phyloP scores from a whole-genome alignment of 2,329 filamentous ascomycete genomes.

The Septoria linicola region DNA sequence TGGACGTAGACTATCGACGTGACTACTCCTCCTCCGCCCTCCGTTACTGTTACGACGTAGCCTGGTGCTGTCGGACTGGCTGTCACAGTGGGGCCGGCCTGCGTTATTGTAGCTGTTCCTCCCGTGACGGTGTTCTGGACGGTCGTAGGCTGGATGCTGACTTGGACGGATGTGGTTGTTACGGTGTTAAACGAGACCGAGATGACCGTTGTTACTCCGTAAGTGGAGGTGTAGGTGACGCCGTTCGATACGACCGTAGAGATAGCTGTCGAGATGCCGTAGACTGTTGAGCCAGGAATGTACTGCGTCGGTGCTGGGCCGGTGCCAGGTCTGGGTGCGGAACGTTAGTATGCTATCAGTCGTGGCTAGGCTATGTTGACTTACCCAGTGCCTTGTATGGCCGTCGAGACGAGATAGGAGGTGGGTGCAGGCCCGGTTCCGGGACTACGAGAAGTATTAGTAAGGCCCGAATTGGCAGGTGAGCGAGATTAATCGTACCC shows the following conservation, averaged over 20 bases:
- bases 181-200: slow-evolving; percentile 22
- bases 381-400: slow-evolving; percentile 7
- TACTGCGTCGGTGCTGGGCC: slow-evolving; percentile 4
- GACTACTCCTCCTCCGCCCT: slow-evolving; percentile 16
- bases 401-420: slow-evolving; percentile 3
- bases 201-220: slow-evolving; percentile 10
- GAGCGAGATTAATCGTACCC: neutral
- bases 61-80: slow-evolving; percentile 17
- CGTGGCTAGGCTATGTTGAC: neutral
- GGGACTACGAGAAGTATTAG: slow-evolving; percentile 12
- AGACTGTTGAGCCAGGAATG: slow-evolving; percentile 3
- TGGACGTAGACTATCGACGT: slow-evolving; percentile 18
- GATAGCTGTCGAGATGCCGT: neutral
- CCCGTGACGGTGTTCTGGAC: slow-evolving; percentile 20
- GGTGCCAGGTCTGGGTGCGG: slow-evolving; percentile 4
- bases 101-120: slow-evolving; percentile 17
- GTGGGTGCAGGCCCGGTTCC: slow-evolving; percentile 4
- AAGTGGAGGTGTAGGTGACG: slow-evolving; percentile 1
- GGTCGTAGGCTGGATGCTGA: slow-evolving; percentile 19
- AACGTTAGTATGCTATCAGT: neutral
- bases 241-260: neutral
- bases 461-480: too few relatives aligned
- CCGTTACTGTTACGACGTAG: slow-evolving; percentile 26
- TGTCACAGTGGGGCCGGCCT: slow-evolving; percentile 27
- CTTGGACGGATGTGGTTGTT: slow-evolving; percentile 30